Evolutionary conservation across 2,329 filamentous ascomycete genomes (phyloP), one percentile per base, ranked within the genome.

Genomic region (Fusarium hainanense): DNA sequence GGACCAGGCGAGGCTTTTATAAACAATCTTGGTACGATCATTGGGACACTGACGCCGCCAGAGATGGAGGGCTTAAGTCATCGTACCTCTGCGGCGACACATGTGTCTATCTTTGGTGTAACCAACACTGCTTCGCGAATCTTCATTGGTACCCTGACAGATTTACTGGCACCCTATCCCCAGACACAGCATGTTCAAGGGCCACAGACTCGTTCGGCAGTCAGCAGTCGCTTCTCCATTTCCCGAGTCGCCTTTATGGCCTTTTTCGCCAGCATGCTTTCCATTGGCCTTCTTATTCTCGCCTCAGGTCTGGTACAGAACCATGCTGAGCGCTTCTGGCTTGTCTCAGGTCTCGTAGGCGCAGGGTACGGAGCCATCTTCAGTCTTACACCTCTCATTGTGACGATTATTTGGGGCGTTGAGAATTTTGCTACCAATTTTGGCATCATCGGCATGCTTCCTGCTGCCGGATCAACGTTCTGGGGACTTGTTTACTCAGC

Each of bases 371-470:
- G 96, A 46, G 94, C 94, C 32, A 89, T 94, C 23, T 99, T 98
- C 83, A 92, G 89, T 49, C 86, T 98, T 8, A 92, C 92, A 0
- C 96, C 96, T 4, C 94, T 98, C 70, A 93, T 98, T 59, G 92
- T 98, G 72, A 93, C 91, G n/a, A 94, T 98, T 12, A 95, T 99
- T 47, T 99, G 96, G 96, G 96, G 96, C 27, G 94, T 97, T 0
- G 94, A 98, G 83, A 99, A 98, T 78, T 98, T 99, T 77, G 96
- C 93, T 61, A 99, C 96, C 1, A 98, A 99, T 75, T 99, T 95
- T 90, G 96, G 96, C 12, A 94, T 98, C 66, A 90, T 98, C 10
- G 94, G 94, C 43, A 96, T 97, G 85, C 90, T 95, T 59, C 96
- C 96, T 4, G 96, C 96, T 0, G 81, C 92, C 0, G 96, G 95